Conservation (phyloP, 148 eudicot genomes). For the Hydrangea macrophylla region DNA sequence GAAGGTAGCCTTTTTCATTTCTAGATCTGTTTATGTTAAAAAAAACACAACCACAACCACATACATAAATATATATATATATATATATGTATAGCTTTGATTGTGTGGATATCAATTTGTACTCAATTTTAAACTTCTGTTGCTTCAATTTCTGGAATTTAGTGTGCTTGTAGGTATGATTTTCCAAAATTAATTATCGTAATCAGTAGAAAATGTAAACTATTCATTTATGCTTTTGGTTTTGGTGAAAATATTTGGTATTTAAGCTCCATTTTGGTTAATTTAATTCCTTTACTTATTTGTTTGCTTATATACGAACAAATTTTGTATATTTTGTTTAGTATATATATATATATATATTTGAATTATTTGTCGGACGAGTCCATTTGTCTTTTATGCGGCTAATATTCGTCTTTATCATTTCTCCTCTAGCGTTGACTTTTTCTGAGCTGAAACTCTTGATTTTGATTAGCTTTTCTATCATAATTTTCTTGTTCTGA, state of each 20-base stretch:
- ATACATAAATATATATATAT: neutral
- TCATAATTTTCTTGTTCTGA: too few species aligned
- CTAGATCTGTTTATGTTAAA: constrained; percentile 6
- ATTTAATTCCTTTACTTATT: neutral
- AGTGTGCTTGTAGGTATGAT: neutral
- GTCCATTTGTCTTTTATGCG: neutral
- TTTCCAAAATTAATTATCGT: neutral
- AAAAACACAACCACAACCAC: too few species aligned
- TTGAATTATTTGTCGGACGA: neutral
- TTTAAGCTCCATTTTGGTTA: neutral
- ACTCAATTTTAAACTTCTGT: too few species aligned
- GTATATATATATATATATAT: neutral
- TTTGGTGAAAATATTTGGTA: too few species aligned
- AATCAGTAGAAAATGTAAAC: too few species aligned
- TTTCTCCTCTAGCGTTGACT: neutral
- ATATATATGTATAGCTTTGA: neutral
- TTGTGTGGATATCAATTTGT: too few species aligned
- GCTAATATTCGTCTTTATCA: neutral
- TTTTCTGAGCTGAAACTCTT: too few species aligned
- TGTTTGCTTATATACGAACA: neutral
- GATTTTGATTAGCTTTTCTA: neutral
- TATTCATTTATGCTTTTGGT: too few species aligned
- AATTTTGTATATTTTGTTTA: too few species aligned
- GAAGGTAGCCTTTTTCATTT: neutral
- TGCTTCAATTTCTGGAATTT: neutral